Evolutionary conservation across 2,329 filamentous ascomycete species (phyloP), one percentile per base, ranked within the genome.

Genomic region (Didymella glomerata): DNA sequence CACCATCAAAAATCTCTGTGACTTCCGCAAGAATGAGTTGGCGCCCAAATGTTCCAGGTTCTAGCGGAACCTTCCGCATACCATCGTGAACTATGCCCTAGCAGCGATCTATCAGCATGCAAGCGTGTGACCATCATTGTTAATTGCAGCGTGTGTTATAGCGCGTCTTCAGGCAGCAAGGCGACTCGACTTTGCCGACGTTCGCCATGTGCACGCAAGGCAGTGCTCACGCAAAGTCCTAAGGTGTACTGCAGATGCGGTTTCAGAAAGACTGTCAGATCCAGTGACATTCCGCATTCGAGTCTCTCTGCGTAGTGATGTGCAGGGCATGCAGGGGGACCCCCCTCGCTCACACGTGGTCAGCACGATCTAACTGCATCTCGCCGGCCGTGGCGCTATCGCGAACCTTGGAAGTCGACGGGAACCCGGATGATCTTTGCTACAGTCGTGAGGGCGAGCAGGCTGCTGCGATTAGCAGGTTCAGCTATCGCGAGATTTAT

Each of bases 341-440:
- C 36, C 18, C 50, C 56, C 46, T 54, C 50, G 46, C 56, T 51
- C 56, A 41, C 56, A 59, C 56, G 56, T 59, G 56, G 56, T 36
- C 56, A 48, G 50, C 51, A 47, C 56, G 56, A 54, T 59, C 56
- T 54, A 54, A 47, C 46, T 47, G 41, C 46, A 41, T 46, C 36
- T 16, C 13, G 11, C 24, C 16, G 7, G 32, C 27, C n/a, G 46
- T 50, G 20, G 25, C 40, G 47, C 36, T 36, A 53, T 53, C 36
- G 48, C 40, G 44, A 48, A 30, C 7, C 32, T n/a, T 36, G 16
- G 11, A 34, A 16, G n/a, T 32, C 20, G 16, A 40, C 22, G 27
- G 41, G n/a, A 38, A 42, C 2, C 10, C 24, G 16, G 27, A 49
- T 13, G 22, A 13, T 44, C 16, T 24, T 38, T 55, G 44, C 45